Base-by-base conservation (phyloP, 768 basidiomycete genomes). In the Pleurotus eryngii region DNA sequence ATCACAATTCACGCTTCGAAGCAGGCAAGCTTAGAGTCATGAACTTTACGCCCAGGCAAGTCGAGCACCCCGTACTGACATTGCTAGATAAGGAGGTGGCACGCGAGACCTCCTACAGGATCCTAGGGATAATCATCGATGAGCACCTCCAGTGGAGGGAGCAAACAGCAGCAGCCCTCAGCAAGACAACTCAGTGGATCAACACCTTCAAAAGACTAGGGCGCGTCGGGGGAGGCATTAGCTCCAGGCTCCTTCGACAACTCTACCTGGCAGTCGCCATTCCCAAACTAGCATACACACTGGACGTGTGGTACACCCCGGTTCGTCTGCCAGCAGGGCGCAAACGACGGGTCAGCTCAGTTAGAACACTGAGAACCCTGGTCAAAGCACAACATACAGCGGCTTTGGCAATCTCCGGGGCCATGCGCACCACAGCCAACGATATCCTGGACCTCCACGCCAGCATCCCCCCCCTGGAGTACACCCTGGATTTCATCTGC, bases 1-100 rank as follows among this genome's bases (percentile, higher is more conserved):
- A 42, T 12, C 39, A 42, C 17, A 42, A 42, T 17, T 42, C 39
- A 42, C 3, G 39, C 39, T 42, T 42, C 17, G 39, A 42, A 17
- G 17, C 39, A 42, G 39, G 39, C 14, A 42, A 42, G 17, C 39
- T 42, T 2, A 47, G 59, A 1, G 60, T 68, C 1, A 59, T 69
- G 4, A 30, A 55, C 43, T 43, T 59, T 15, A 42, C 39, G 3
- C 39, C 39, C 12, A 42, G 17, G 14, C 39, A 12, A 12, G 17
- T 12, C 14, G 17, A 42, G 39, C 14, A 12, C 17, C 12, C 17
- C 17, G 2, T 17, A 12, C 39, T 17, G 39, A 12, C 12, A 17
- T 2, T 42, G 17, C 39, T 12, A 42, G 39, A 17, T 12, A 12
- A 42, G 17, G 39, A 42, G 39, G 17, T 42, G 14, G 17, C 3